phyloP scores from a whole-genome alignment of 495 filamentous ascomycete species.

The Penicillium roqueforti region DNA sequence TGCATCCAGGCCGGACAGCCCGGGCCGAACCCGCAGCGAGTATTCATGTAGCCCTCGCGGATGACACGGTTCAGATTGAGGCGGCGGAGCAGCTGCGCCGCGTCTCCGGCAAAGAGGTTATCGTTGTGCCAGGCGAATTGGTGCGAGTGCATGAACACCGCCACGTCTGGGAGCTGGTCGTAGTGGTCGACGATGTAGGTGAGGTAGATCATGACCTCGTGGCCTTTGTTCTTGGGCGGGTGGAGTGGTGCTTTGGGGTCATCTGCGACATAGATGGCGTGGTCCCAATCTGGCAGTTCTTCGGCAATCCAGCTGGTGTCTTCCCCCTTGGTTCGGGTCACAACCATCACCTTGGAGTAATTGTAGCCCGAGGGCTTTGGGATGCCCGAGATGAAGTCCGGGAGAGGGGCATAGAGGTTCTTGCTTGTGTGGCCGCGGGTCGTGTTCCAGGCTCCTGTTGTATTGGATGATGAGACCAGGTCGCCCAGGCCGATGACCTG shows the following conservation, averaged over 20 bases:
- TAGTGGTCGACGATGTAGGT: conserved; percentile 72
- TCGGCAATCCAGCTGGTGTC: conserved; percentile 58
- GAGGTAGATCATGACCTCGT: conserved; percentile 73
- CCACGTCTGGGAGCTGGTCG: conserved; percentile 60
- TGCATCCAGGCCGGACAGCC: conserved; percentile 67
- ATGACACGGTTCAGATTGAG: conserved; percentile 51
- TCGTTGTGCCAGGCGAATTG: conserved; percentile 65
- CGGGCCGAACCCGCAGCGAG: conserved; percentile 57
- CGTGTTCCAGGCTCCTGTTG: conserved; percentile 22
- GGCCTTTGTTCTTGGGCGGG: conserved; percentile 68
- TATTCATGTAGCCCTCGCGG: conserved; percentile 61
- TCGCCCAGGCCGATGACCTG: conserved; percentile 40
- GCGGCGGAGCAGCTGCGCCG: conserved; percentile 49
- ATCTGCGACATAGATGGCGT: conserved; percentile 62
- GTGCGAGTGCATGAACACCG: conserved; percentile 68
- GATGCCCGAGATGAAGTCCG: conserved; percentile 36
- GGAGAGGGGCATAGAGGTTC: conserved; percentile 30
- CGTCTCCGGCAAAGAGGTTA: conserved; percentile 45
- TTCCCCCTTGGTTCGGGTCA: conserved; percentile 53
- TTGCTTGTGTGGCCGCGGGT: conserved; percentile 17
- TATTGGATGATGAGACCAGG: conserved; percentile 16
- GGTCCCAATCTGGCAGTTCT: conserved; percentile 52
- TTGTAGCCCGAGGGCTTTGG: conserved; percentile 38
- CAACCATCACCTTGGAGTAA: conserved; percentile 53
- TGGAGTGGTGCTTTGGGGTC: conserved; percentile 56